Percentiles rank a stretch among this genome's conserved stretches.
Evolutionary conservation across 257 asterid genomes (phyloP).

Genomic region (Cynanchum wilfordii): DNA sequence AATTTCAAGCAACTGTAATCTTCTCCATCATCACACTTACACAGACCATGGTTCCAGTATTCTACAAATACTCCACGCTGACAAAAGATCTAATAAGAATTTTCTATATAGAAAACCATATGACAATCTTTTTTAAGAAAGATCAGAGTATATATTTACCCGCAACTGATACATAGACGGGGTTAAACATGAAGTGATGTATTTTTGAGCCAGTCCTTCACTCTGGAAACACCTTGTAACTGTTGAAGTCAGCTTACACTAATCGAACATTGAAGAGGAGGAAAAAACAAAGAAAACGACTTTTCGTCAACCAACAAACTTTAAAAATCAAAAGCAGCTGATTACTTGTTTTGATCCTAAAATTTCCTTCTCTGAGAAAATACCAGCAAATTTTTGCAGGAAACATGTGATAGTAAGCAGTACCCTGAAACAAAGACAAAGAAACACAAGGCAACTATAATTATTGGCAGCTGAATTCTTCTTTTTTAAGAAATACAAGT

Average conservation of each 20-base stretch:
- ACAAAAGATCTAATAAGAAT: constrained; percentile 21
- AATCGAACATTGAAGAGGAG: constrained; percentile 12
- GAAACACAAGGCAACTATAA: constrained; percentile 12
- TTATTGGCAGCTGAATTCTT: neutral
- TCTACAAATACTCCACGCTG: constrained; percentile 70
- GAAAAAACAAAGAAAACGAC: neutral
- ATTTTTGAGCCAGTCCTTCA: constrained; percentile 77
- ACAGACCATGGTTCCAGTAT: constrained; percentile 64
- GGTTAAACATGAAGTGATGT: constrained; percentile 49
- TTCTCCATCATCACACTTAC: constrained; percentile 35
- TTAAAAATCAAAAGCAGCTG: constrained; percentile 16
- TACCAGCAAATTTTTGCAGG: constrained; percentile 58
- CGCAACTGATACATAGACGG: constrained; percentile 42
- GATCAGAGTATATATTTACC: constrained; percentile 35
- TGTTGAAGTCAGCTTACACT: constrained; percentile 37
- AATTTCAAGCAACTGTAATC: constrained; percentile 49
- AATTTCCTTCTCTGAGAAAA: constrained; percentile 60
- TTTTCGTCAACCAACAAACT: neutral
- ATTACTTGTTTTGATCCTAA: constrained; percentile 80
- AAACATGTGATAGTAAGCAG: constrained; percentile 61
- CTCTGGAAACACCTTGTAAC: constrained; percentile 72
- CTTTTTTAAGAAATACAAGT: too few relatives aligned
- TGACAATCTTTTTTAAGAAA: constrained; percentile 5
- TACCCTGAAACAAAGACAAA: constrained; percentile 53
- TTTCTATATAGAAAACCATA: constrained; percentile 8